phyloP scores from a whole-genome alignment of 768 basidiomycete species.

The Lactarius sanguifluus region DNA sequence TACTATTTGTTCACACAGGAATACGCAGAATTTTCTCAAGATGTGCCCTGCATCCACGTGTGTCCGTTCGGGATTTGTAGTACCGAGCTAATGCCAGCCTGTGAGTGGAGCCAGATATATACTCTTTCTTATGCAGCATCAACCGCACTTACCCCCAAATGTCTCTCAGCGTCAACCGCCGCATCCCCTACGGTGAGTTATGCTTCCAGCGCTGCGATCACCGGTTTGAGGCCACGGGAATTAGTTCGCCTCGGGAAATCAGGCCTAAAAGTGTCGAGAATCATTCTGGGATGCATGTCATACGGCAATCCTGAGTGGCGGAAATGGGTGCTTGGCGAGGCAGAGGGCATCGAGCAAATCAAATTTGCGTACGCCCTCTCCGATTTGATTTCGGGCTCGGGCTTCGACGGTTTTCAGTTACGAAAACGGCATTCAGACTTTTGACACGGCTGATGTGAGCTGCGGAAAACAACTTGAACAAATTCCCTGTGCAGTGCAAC shows the following conservation, averaged over 20 bases:
- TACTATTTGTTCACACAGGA: neutral
- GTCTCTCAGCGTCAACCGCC: conserved; percentile 14
- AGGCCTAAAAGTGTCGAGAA: conserved; percentile 35
- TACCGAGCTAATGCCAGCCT: neutral
- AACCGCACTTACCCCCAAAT: neutral
- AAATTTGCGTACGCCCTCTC: conserved; percentile 42
- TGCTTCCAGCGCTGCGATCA: neutral
- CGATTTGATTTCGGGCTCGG: neutral
- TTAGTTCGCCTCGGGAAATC: conserved; percentile 36
- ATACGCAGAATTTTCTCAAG: neutral
- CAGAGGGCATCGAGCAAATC: conserved; percentile 41
- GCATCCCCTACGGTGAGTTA: conserved; percentile 22
- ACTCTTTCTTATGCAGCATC: neutral
- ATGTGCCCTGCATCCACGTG: neutral
- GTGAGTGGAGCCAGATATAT: conserved; percentile 4
- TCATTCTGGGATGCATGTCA: conserved; percentile 39
- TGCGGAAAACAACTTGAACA: neutral
- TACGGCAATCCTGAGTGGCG: conserved; percentile 38
- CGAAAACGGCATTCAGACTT: conserved; percentile 44
- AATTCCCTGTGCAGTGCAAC: neutral
- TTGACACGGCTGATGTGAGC: conserved; percentile 40
- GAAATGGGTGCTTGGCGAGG: conserved; percentile 41
- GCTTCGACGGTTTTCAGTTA: conserved; percentile 33
- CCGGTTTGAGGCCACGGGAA: neutral
- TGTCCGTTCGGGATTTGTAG: neutral